These are phyloP conservation scores for Phaeosphaeriaceae sp. DNA, from an alignment of 2,329 filamentous ascomycete species.

Conservation along the genomic window DNA sequence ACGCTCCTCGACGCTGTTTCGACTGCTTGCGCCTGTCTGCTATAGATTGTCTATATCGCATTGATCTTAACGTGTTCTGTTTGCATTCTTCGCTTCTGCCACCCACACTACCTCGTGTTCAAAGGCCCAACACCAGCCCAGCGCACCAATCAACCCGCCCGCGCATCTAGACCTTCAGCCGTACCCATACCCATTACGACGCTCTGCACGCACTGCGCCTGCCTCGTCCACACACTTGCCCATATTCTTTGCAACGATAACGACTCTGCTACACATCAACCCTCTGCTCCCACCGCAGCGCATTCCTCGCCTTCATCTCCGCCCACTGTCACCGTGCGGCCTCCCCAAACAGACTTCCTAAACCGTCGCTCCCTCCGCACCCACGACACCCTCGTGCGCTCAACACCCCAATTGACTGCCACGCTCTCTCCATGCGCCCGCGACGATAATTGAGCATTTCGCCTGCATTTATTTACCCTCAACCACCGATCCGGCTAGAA, in stretches of 20 bases:
- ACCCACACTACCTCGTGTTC: background rate
- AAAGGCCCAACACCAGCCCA: background rate
- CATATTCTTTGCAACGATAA: constrained; percentile 2
- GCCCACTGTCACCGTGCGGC: constrained; percentile 12
- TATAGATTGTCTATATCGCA: background rate
- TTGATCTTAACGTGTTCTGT: background rate
- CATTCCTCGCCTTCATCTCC: constrained; percentile 16
- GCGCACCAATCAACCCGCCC: constrained; percentile 16
- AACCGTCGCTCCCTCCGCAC: constrained; percentile 19
- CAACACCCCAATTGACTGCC: constrained; percentile 2
- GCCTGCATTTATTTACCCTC: constrained; percentile 8
- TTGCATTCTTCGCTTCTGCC: background rate
- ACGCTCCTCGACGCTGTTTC: background rate
- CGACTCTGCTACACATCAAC: background rate
- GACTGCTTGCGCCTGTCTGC: constrained; percentile 1
- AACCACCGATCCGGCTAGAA: constrained; percentile 21
- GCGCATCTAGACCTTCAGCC: constrained; percentile 18
- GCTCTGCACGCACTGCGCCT: constrained; percentile 17
- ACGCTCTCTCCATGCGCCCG: constrained; percentile 19
- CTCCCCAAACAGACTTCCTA: constrained; percentile 29
- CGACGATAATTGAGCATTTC: constrained; percentile 8
- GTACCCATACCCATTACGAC: constrained; percentile 19
- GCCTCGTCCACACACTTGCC: constrained; percentile 4
- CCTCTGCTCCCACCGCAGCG: constrained; percentile 1
- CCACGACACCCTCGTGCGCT: constrained; percentile 12